Conservation (phyloP, 768 basidiomycete genomes). For the Lactarius pseudohatsudake region DNA sequence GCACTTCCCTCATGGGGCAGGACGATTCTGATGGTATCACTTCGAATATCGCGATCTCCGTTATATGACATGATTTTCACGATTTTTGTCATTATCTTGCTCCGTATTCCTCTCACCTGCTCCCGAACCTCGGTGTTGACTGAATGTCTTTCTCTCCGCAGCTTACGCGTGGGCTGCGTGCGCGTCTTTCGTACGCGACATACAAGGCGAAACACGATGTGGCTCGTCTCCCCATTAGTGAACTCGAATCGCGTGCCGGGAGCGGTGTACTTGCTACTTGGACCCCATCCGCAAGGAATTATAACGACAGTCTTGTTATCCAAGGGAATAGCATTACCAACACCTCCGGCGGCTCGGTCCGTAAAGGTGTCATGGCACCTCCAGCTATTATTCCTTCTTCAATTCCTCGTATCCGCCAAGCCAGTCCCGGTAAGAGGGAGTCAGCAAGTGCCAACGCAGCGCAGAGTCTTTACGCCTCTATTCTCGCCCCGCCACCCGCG, state of each 20-base stretch:
- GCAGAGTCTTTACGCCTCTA: conserved; percentile 69
- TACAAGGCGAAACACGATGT: conserved; percentile 81
- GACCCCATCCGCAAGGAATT: conserved; percentile 37
- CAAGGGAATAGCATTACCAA: conserved; percentile 45
- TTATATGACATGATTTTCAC: conserved; percentile 19
- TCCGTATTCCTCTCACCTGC: neutral
- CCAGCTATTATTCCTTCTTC: conserved; percentile 35
- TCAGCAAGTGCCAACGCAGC: conserved; percentile 40
- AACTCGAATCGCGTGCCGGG: conserved; percentile 64
- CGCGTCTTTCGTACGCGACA: conserved; percentile 79
- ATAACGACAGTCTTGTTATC: conserved; percentile 53
- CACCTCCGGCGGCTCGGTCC: conserved; percentile 27
- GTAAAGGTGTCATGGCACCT: conserved; percentile 49
- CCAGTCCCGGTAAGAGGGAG: conserved; percentile 32
- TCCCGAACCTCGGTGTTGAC: conserved; percentile 28
- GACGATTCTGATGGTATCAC: neutral
- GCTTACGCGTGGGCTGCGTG: conserved; percentile 79
- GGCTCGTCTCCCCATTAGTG: conserved; percentile 61
- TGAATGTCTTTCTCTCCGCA: conserved; percentile 38
- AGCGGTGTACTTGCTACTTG: conserved; percentile 38
- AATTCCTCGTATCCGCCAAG: conserved; percentile 18
- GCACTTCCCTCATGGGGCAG: neutral
- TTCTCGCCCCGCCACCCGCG: conserved; percentile 72
- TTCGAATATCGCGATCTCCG: conserved; percentile 1
- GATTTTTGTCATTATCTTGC: conserved; percentile 3